Conservation (phyloP, 495 filamentous ascomycete species). For the Mytilinidion resinicola region DNA sequence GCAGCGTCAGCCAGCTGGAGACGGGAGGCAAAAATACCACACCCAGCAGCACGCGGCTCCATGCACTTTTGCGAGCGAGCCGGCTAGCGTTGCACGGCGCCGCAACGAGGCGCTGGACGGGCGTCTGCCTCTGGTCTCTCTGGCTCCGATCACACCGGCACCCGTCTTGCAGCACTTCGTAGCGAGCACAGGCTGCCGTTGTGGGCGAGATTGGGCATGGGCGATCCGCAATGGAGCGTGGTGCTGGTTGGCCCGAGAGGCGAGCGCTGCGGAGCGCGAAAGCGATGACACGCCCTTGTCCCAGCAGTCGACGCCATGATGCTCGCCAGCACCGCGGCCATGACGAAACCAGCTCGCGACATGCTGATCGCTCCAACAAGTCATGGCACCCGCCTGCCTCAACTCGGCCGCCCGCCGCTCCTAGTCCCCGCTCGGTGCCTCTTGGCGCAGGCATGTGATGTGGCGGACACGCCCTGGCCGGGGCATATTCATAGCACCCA, state of each 20-base stretch:
- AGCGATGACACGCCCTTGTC: constrained; percentile 24
- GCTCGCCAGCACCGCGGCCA: constrained; percentile 15
- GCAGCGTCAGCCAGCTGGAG: neutral
- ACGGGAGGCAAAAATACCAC: constrained; percentile 1
- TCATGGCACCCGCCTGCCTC: neutral
- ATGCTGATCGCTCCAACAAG: constrained; percentile 20
- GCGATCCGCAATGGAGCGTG: too few species aligned
- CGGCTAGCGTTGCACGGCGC: neutral
- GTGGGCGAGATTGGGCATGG: neutral
- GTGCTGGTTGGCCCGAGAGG: neutral
- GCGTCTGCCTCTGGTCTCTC: neutral
- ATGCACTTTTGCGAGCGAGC: neutral
- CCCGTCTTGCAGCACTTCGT: neutral
- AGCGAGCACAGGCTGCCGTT: neutral
- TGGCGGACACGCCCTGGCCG: neutral
- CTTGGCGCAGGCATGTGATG: neutral
- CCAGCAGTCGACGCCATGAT: constrained; percentile 15
- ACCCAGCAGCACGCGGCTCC: neutral
- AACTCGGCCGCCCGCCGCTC: neutral
- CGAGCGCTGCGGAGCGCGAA: neutral
- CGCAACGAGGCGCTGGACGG: neutral
- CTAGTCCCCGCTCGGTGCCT: neutral
- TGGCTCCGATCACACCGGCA: neutral
- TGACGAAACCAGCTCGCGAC: constrained; percentile 20
- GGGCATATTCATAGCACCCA: constrained; percentile 3